Percentiles rank a stretch among this genome's conserved stretches.
These are phyloP conservation scores for Suillus discolor DNA, from an alignment of 768 basidiomycete genomes.

Conservation along the genomic window DNA sequence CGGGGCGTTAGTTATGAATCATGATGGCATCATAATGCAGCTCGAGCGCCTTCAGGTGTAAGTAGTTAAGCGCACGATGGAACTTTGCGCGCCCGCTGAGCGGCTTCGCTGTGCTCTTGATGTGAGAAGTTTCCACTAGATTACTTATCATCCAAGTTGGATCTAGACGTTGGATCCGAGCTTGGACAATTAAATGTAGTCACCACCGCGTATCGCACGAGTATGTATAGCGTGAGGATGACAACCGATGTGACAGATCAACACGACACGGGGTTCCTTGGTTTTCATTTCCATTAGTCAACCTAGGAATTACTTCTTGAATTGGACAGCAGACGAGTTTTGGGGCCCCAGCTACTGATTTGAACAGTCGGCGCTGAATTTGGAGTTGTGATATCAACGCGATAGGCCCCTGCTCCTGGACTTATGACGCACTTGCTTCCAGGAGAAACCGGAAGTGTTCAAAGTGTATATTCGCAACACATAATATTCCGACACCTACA, in stretches of 20 bases:
- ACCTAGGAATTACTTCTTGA: conserved; percentile 7
- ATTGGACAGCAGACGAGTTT: background rate
- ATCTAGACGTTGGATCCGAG: background rate
- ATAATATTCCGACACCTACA: background rate
- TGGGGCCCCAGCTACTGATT: background rate
- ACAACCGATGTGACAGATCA: conserved; percentile 2
- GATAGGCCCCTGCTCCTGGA: background rate
- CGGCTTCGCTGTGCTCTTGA: background rate
- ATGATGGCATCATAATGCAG: background rate
- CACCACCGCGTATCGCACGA: background rate
- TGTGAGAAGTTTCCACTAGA: background rate
- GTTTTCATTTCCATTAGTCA: conserved; percentile 6
- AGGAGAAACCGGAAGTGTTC: background rate
- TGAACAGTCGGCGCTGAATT: background rate
- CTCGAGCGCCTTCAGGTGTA: background rate
- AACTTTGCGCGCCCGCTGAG: background rate
- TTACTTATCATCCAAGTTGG: background rate
- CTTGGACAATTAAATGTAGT: background rate
- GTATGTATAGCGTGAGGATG: background rate
- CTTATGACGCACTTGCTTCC: background rate
- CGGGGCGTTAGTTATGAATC: background rate
- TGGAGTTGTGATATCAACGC: background rate
- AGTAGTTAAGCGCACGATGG: background rate
- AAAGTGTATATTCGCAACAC: background rate
- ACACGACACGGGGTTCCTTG: conserved; percentile 2